Evolutionary conservation across 208 protist species (phyloP), one percentile per base, ranked within the genome.

Genomic region (Leishmania braziliensis): DNA sequence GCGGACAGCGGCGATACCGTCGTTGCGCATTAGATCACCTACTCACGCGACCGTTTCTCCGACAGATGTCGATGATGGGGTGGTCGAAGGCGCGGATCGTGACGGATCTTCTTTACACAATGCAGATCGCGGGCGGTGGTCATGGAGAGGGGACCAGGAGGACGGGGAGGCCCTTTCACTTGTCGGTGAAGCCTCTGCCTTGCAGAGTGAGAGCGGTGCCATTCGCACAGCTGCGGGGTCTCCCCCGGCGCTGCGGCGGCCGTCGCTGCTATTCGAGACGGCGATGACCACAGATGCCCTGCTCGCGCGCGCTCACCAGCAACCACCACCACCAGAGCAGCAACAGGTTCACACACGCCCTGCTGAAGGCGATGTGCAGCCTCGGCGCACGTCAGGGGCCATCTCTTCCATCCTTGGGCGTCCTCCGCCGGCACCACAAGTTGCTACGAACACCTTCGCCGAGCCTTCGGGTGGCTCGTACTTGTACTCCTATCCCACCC

Each of bases 341-440:
- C 56, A 43, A n/a, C 46, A 20, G 62, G 43, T 9, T 51, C 68
- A 71, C 36, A 53, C 51, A 62, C 54, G 54, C 26, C 39, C 73
- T 18, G 16, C 10, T 23, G 76, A 58, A 0, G 60, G 39, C 29
- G 76, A 80, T 14, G 46, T 53, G 18, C 20, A 60, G 29, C 65
- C 62, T 50, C 77, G 66, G 65, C 82, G 73, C 62, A 50, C 78
- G 16, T 43, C 73, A 5, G 63, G 77, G 33, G 51, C 81, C 33
- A 86, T 86, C 54, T 54, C 77, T 14, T 86, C 82, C 39, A 60
- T 86, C 48, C 78, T 86, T 50, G 82, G 82, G n/a, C 77, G 82
- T 4, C 82, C 82, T 39, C 82, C 82, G 29, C 69, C 82, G 4
- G 82, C 82, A 33, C 82, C 82, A 20, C 39, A 20, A 36, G 12